Evolutionary conservation across 139 green algal species (phyloP), one percentile per base, ranked within the genome.

Genomic region (Pleodorina starrii): DNA sequence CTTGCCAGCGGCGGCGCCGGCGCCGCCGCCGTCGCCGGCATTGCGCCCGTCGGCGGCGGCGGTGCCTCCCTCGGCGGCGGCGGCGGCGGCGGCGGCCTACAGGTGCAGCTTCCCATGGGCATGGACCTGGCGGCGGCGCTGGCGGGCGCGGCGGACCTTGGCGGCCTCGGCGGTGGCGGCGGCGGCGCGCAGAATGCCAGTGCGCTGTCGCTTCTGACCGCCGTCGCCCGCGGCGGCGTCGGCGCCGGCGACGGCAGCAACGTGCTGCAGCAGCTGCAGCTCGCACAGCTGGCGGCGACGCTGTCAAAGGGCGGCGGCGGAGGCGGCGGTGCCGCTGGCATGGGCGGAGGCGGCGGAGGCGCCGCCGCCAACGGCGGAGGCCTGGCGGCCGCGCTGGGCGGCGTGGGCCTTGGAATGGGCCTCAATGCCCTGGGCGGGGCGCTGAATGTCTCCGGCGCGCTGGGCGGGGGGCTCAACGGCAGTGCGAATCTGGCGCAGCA

Each of bases 181-280:
- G 7, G 25, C 35, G 40, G 21, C 72, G 42, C 72, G 5, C n/a
- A n/a, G 5, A 42, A 27, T 36, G 35, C 78, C 51, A 74, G 23
- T 38, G 78, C 78, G 25, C 23, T 85, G 54, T 54, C 51, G 54
- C 78, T 85, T 11, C 57, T 85, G 5, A 42, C 78, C 5, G 78
- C 78, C 7, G 78, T 51, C 7, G 78, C 78, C 51, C 19, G 16
- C 25, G 54, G 36, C 54, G 54, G 36, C 50, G 36, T 1, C 57
- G 17, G 54, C 78, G 36, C 1, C 78, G 10, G 51, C 54, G 54
- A 32, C 54, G 9, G 38, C 54, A 57, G 36, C 54, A 50, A n/a
- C 59, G 29, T 86, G 27, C 59, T 86, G 38, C 59, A 86, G 43
- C 80, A 76, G 43, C 80, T 86, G 54, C 57, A 86, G 80, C 80